Base-by-base conservation (phyloP, 2,329 filamentous ascomycete species). In the Fonsecaea erecta region DNA sequence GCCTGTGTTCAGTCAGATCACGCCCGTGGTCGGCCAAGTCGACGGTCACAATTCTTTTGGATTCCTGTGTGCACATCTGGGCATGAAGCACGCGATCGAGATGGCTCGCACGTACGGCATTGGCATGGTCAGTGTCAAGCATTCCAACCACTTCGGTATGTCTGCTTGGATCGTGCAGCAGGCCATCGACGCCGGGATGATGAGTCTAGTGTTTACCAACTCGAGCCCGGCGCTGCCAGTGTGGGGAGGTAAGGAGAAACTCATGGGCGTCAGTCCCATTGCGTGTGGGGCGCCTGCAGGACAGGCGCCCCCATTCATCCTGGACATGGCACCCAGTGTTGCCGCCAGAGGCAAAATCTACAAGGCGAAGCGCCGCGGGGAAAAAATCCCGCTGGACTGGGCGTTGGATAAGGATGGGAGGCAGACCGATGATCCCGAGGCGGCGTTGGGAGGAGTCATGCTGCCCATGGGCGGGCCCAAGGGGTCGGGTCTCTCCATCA, bases 131-230 rank as follows among this genome's bases (percentile, higher is more conserved):
- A 86, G 85, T 64, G 82, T 94, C 73, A 90, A 88, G 75, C 88
- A 90, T 76, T 90, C 88, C 46, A 94, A 94, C 72, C 90, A 94
- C 75, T 93, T 91, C 72, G 91, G 91, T 60, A 95, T 95, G 91
- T 85, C 85, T 2, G 91, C 91, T 0, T 94, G 90, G 89, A 74
- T 93, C 0, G 90, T 93, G 11, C 88, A 91, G 75, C 88, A 92
- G 76, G 91, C 90, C 0, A 76, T 93, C 14, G 89, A 94, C 64
- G 87, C 85, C 0, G 82, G 83, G 40, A 87, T 90, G 85, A 88
- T 91, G 84, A 86, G 83, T 62, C 80, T 90, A 16, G 88, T 90
- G 1, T 90, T 90, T 68, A 90, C 88, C 21, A 90, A 90, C 73
- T 89, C 86, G 0, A 90, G 86, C 30, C 90, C 90, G 0, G 90